Evolutionary conservation across 805 yeast species (phyloP).

Genomic region (Nakazawaea ishiwadae): DNA sequence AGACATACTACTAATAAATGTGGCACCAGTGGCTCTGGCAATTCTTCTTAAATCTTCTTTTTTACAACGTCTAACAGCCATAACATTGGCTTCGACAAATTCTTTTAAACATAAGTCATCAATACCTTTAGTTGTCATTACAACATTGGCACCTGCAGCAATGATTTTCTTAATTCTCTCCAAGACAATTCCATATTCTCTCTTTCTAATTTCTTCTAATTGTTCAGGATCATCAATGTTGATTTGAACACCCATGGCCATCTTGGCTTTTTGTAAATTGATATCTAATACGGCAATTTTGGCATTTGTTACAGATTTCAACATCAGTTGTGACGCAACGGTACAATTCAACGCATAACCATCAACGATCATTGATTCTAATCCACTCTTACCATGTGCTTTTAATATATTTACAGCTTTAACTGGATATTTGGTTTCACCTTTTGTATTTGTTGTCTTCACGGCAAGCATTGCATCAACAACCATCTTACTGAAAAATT

Average conservation of each 20-base stretch:
- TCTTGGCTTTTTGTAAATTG: slow-evolving; percentile 90
- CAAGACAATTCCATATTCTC: slow-evolving; percentile 80
- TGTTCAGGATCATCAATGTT: slow-evolving; percentile 97
- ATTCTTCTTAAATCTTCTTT: slow-evolving; percentile 95
- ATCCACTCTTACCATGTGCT: slow-evolving; percentile 93
- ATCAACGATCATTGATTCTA: slow-evolving; percentile 78
- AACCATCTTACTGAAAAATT: slow-evolving; percentile 83
- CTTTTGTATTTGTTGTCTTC: slow-evolving; percentile 81
- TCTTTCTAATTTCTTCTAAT: slow-evolving; percentile 83
- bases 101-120: slow-evolving; percentile 90
- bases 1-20: slow-evolving; percentile 78
- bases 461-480: slow-evolving; percentile 96
- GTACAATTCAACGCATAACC: slow-evolving; percentile 98
- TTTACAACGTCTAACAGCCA: slow-evolving; percentile 96
- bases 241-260: slow-evolving; percentile 98
- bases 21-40: slow-evolving; percentile 97
- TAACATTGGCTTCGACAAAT: slow-evolving; percentile 85
- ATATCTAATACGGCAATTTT: slow-evolving; percentile 86
- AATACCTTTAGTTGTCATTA: slow-evolving; percentile 89
- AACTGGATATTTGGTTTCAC: slow-evolving; percentile 89
- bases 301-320: slow-evolving; percentile 62
- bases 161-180: slow-evolving; percentile 81
- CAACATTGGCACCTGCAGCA: slow-evolving; percentile 88
- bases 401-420: slow-evolving; percentile 94
- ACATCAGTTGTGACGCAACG: slow-evolving; percentile 96